These are phyloP conservation scores for Polymyxa betae DNA, from an alignment of 208 protist species.

Conservation along the genomic window DNA sequence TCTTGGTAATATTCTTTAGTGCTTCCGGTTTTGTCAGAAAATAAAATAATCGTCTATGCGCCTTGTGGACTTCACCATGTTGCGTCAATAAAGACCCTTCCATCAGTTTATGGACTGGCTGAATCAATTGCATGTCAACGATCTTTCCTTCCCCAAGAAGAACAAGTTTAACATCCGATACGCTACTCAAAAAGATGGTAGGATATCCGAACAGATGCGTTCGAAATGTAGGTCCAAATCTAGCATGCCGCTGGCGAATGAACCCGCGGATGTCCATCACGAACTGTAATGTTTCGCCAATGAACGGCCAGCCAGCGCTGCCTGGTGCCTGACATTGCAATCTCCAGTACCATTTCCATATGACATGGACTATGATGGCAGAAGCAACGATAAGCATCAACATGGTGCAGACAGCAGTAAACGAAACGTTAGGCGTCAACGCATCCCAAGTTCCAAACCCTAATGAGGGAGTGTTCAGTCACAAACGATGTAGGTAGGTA, in stretches of 20 bases:
- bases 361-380: too few relatives aligned
- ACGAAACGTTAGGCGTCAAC: too few relatives aligned
- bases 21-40: neutral
- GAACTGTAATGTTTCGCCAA: slow-evolving; percentile 24
- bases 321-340: neutral
- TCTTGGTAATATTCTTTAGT: neutral
- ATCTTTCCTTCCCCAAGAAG: neutral
- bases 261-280: neutral
- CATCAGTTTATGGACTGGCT: slow-evolving; percentile 27
- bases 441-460: too few relatives aligned
- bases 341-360: neutral
- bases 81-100: slow-evolving; percentile 1
- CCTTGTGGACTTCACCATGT: neutral
- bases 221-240: neutral
- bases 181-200: neutral
- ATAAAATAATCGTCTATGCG: neutral
- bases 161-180: neutral
- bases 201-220: slow-evolving; percentile 6
- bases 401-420: too few relatives aligned
- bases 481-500: too few relatives aligned
- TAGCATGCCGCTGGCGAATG: neutral
- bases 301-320: neutral
- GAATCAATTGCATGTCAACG: slow-evolving; percentile 6
- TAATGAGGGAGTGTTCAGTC: too few relatives aligned
- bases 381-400: too few relatives aligned